phyloP scores from a whole-genome alignment of 2,329 filamentous ascomycete genomes.

The Bipolaris gigantea region DNA sequence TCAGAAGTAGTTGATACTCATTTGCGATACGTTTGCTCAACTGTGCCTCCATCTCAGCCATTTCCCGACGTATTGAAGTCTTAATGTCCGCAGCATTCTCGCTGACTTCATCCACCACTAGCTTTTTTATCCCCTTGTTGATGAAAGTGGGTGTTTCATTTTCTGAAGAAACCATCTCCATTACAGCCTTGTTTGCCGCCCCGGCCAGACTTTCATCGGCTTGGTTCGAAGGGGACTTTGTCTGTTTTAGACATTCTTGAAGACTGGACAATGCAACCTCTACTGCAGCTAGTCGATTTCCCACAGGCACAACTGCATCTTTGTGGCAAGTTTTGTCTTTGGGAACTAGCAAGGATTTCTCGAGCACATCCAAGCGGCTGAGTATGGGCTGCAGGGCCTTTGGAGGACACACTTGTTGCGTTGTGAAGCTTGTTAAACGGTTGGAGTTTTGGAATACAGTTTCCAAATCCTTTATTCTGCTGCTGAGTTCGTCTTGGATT shows the following conservation, averaged over 20 bases:
- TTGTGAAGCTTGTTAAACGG: neutral
- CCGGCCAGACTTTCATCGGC: neutral
- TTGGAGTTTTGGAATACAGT: neutral
- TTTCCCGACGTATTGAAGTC: neutral
- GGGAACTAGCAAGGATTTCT: neutral
- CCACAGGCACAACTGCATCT: neutral
- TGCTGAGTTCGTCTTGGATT: constrained; percentile 6
- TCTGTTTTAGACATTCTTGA: neutral
- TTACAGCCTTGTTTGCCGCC: neutral
- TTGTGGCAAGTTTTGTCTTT: neutral
- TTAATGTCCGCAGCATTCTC: neutral
- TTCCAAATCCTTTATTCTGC: neutral
- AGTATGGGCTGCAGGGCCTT: neutral
- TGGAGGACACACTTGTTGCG: neutral
- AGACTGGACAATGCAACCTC: neutral
- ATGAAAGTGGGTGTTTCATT: neutral
- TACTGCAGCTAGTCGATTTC: neutral
- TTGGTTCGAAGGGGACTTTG: neutral
- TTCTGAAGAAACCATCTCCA: neutral
- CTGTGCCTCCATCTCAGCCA: neutral
- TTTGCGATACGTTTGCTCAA: neutral
- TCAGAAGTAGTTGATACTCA: neutral
- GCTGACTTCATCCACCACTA: neutral
- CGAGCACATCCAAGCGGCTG: neutral
- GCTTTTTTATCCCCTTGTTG: neutral